Evolutionary conservation across 768 basidiomycete genomes (phyloP), one percentile per base, ranked within the genome.

Genomic region (Sarcodon sp.): DNA sequence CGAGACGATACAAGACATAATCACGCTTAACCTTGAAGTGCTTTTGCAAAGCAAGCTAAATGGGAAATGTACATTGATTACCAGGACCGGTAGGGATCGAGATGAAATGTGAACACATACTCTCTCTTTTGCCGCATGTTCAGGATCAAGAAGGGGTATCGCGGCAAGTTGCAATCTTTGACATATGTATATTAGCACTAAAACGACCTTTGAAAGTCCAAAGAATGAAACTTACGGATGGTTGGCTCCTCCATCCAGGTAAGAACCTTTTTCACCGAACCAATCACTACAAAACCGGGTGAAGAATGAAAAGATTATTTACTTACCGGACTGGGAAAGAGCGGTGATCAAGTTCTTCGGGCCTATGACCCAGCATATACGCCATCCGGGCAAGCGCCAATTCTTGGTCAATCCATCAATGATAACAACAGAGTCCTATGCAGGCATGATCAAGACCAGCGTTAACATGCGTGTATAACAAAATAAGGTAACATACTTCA

Each of bases 351-450:
- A 61, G 61, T 87, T 85, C 66, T 85, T 90, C 12, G 92, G 93
- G 0, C 90, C 92, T 16, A 94, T 61, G 33, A 96, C 90, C 92
- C 87, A 90, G 66, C 89, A 93, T 36, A 92, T 70, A 54, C 93
- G 77, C 90, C 90, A 97, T 34, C 93, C 93, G 7, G 92, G 91
- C 48, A 93, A 79, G 57, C 92, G 81, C 84, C 87, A 94, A 64
- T 92, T 92, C 85, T 94, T 97, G 4, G 92, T 96, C 45, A 96
- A 72, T 35, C 93, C 93, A 56, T 94, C 88, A 49, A 97, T 82
- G 54, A 97, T 80, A 48, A 94, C 68, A 43, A 87, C 72, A 0
- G 87, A 70, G 56, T 94, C 92, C 75, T 79, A 51, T 6, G 16
- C 7, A 15, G 21, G 36, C n/a, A n/a, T 32, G 12, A 35, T 45